A percentile compares a stretch with the other conserved stretches of the same genome.
Conservation (phyloP, 225 moss, liverwort and hornwort species). For the Polytrichum commune region DNA sequence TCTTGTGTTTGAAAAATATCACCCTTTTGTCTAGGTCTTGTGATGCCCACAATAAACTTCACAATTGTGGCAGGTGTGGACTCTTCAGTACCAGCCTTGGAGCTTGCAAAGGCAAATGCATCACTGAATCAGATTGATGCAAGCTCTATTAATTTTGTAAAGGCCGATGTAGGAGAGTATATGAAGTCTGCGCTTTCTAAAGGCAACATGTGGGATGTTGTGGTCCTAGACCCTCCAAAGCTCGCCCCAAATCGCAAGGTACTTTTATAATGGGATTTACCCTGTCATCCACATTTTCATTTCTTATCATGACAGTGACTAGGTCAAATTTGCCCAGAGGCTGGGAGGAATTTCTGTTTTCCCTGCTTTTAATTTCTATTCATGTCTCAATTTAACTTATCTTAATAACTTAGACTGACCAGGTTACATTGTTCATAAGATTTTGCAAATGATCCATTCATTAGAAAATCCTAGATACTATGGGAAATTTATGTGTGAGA, state of each 20-base stretch:
- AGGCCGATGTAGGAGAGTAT: conserved; percentile 69
- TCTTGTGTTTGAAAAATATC: not conserved
- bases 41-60: too few relatives aligned
- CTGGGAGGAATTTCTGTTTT: too few relatives aligned
- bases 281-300: not conserved
- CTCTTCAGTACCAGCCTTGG: conserved; percentile 72
- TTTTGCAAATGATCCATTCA: too few relatives aligned
- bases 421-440: too few relatives aligned
- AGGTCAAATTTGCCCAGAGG: too few relatives aligned
- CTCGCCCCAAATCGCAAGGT: conserved; percentile 89
- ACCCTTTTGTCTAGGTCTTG: not conserved
- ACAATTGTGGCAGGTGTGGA: conserved; percentile 60
- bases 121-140: conserved; percentile 59
- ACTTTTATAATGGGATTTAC: not conserved
- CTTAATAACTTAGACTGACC: too few relatives aligned
- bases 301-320: not conserved
- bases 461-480: too few relatives aligned
- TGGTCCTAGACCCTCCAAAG: conserved; percentile 90
- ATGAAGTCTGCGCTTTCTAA: conserved; percentile 57
- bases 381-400: too few relatives aligned
- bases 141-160: conserved; percentile 54
- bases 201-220: conserved; percentile 69
- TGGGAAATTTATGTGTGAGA: too few relatives aligned
- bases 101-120: conserved; percentile 68
- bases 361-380: too few relatives aligned